Conservation (phyloP, 1,139 yeast species). For the Saccharomycopsis hybrid region DNA sequence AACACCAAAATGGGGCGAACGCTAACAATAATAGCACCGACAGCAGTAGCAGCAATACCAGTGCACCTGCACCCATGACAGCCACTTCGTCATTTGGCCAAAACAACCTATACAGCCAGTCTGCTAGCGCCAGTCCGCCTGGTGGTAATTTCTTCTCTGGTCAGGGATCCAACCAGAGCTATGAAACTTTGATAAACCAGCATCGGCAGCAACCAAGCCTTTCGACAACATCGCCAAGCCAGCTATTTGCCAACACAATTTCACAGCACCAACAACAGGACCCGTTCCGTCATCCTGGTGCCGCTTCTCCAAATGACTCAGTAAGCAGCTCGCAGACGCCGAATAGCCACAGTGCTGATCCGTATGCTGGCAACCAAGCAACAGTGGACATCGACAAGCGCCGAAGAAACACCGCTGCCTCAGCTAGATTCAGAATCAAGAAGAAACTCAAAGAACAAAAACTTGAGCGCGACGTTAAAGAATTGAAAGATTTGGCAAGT, state of each 20-base stretch:
- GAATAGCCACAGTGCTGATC: slow-evolving; percentile 42
- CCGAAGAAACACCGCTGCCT: slow-evolving; percentile 56
- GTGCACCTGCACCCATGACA: background rate
- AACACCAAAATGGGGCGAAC: background rate
- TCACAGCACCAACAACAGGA: background rate
- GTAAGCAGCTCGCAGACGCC: slow-evolving; percentile 32
- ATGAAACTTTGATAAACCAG: background rate
- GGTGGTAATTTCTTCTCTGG: background rate
- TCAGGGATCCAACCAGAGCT: background rate
- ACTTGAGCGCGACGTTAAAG: slow-evolving; percentile 45
- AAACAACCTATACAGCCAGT: too few species aligned
- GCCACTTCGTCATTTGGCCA: background rate
- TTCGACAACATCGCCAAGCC: background rate
- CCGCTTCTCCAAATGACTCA: background rate
- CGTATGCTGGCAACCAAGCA: slow-evolving; percentile 44
- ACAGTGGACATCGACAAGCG: slow-evolving; percentile 47
- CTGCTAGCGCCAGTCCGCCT: too few species aligned
- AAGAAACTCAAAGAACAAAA: slow-evolving; percentile 55
- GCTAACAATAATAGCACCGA: background rate
- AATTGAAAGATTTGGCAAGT: slow-evolving; percentile 34
- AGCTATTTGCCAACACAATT: background rate
- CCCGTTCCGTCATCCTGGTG: background rate
- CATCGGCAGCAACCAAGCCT: background rate
- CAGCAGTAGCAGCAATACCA: background rate
- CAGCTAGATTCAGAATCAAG: slow-evolving; percentile 56